Conservation (phyloP, 1,284 basidiomycete species). For the Cutaneotrichosporon cyanovorans region DNA sequence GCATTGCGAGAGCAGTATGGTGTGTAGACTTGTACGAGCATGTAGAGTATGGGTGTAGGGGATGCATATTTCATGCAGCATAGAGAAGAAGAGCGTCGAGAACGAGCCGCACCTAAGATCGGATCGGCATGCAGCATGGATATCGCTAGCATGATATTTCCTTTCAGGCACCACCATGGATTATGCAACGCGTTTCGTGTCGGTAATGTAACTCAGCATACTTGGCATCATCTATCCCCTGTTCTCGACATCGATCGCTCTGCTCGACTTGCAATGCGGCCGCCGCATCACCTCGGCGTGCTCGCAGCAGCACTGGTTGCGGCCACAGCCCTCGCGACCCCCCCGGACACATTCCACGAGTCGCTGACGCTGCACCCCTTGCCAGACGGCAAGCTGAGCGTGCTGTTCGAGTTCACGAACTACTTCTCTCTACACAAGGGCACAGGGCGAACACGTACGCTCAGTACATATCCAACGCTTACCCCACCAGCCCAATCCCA, state of each 20-base stretch:
- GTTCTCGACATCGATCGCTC: no score
- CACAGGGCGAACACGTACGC: constrained; percentile 2
- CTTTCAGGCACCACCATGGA: no score
- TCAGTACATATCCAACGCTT: neutral
- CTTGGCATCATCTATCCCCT: no score
- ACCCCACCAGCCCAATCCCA: constrained; percentile 60
- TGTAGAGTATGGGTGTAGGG: neutral
- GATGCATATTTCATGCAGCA: neutral
- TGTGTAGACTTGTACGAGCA: constrained; percentile 20
- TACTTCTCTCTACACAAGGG: constrained; percentile 43
- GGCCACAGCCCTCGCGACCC: neutral
- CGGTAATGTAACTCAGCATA: no score
- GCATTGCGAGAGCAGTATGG: constrained; percentile 73
- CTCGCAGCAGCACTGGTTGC: neutral
- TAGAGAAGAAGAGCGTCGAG: no score
- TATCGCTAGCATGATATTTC: no score
- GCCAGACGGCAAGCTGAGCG: constrained; percentile 71
- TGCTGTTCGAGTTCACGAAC: constrained; percentile 76
- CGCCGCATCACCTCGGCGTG: no score
- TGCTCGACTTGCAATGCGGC: neutral
- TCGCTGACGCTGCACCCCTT: constrained; percentile 65
- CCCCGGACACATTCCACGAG: constrained; percentile 49
- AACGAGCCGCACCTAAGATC: no score
- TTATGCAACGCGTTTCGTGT: no score
- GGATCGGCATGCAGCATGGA: no score